phyloP scores from a whole-genome alignment of 257 asterid genomes.

The Scutellaria baicalensis region DNA sequence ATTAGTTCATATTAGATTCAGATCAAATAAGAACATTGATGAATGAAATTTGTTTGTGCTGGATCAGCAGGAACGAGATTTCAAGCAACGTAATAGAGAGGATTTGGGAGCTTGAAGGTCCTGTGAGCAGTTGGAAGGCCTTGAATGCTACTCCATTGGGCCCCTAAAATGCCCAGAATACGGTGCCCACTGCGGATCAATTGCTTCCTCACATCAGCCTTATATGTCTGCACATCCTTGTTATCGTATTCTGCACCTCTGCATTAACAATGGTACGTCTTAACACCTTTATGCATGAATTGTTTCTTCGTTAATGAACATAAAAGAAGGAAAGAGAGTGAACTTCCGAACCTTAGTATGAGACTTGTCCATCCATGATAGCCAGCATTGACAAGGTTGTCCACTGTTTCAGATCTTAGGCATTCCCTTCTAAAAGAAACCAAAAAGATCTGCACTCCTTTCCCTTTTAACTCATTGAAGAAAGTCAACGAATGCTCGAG shows the following conservation, averaged over 20 bases:
- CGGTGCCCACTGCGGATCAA: constrained; percentile 42
- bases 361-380: constrained; percentile 69
- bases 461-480: constrained; percentile 54
- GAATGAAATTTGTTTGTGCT: not conserved
- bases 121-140: constrained; percentile 56
- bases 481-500: constrained; percentile 44
- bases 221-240: constrained; percentile 31
- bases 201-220: constrained; percentile 53
- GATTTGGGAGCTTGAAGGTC: constrained; percentile 72
- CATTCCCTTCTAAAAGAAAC: constrained; percentile 70
- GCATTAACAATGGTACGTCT: not conserved
- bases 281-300: not conserved
- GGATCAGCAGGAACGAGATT: not conserved
- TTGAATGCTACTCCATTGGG: constrained; percentile 75
- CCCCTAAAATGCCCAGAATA: constrained; percentile 60
- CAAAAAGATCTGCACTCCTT: constrained; percentile 44
- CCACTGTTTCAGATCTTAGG: constrained; percentile 67
- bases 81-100: constrained; percentile 58
- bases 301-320: not conserved
- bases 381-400: constrained; percentile 65
- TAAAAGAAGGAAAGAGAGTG: not conserved
- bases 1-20: not conserved
- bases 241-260: constrained; percentile 42
- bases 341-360: constrained; percentile 40
- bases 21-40: not conserved